A percentile compares a stretch with the other conserved stretches of the same genome.
phyloP scores from a whole-genome alignment of 345 rosid genomes.

The Lepidium aucheri region DNA sequence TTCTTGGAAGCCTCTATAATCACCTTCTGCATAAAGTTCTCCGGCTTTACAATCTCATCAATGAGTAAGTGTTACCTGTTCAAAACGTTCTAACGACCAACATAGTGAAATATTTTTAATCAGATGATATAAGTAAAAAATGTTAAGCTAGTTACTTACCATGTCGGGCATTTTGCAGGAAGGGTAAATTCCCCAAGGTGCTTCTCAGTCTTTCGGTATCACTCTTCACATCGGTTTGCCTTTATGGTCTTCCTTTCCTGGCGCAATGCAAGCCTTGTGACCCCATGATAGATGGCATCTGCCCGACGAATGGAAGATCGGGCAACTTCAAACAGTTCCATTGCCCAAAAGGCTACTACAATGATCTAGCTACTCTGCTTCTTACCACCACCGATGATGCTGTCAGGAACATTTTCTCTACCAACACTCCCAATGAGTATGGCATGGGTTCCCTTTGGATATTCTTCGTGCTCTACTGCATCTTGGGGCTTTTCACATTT shows the following conservation, averaged over 20 bases:
- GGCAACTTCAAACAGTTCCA: conserved; percentile 90
- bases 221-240: conserved; percentile 72
- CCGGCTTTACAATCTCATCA: conserved; percentile 69
- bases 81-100: not conserved
- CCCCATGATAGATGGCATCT: conserved; percentile 33
- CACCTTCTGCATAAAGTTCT: conserved; percentile 73
- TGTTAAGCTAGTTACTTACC: not conserved
- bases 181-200: conserved; percentile 72
- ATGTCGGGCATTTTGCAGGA: conserved; percentile 44
- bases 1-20: conserved; percentile 83
- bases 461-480: conserved; percentile 65
- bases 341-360: conserved; percentile 83
- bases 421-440: conserved; percentile 60
- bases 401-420: conserved; percentile 75
- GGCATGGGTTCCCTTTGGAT: conserved; percentile 45
- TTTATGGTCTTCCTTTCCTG: conserved; percentile 69
- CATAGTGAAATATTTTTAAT: not conserved
- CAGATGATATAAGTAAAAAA: not conserved
- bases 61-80: conserved; percentile 44
- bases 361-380: conserved; percentile 85
- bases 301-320: conserved; percentile 61
- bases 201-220: conserved; percentile 64
- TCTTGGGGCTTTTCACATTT: conserved; percentile 69
- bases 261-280: conserved; percentile 71
- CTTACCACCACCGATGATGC: conserved; percentile 92